phyloP scores from a whole-genome alignment of 306 rosid species.

The Canavalia ensiformis region DNA sequence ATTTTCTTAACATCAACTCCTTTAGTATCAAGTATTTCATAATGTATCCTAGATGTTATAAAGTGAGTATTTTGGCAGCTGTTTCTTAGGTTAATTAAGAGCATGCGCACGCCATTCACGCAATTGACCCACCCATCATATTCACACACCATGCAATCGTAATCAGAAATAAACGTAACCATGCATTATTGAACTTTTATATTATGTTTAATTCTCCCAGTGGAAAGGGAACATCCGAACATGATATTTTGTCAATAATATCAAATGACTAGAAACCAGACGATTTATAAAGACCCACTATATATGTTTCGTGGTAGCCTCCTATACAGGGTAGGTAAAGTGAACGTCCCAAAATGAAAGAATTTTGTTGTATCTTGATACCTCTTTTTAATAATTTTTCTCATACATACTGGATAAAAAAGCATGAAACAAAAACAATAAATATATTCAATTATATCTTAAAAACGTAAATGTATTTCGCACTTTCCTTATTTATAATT shows the following conservation, averaged over 20 bases:
- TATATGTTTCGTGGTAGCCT: constrained; percentile 33
- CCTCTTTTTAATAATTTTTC: not conserved
- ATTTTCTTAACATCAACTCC: no score
- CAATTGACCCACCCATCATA: constrained; percentile 24
- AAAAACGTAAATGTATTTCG: not conserved
- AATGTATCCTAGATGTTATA: not conserved
- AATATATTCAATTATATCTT: not conserved
- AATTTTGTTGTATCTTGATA: not conserved
- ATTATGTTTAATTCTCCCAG: constrained; percentile 9
- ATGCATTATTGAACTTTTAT: constrained; percentile 25
- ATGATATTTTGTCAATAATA: constrained; percentile 41
- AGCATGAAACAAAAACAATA: not conserved
- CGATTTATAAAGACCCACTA: constrained; percentile 38
- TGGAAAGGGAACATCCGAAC: constrained; percentile 5
- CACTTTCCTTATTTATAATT: not conserved
- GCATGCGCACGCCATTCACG: constrained; percentile 13
- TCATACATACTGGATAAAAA: not conserved
- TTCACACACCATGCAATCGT: not conserved
- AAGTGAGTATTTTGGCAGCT: not conserved
- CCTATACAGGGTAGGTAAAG: constrained; percentile 29
- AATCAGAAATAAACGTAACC: constrained; percentile 22
- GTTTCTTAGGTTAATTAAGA: constrained; percentile 26
- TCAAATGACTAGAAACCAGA: constrained; percentile 1
- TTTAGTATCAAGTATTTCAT: not conserved
- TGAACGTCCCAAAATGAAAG: constrained; percentile 4